Percentiles rank a stretch among this genome's conserved stretches.
phyloP scores from a whole-genome alignment of 108 stramenopile genomes.

The Skeletonema menzelii region DNA sequence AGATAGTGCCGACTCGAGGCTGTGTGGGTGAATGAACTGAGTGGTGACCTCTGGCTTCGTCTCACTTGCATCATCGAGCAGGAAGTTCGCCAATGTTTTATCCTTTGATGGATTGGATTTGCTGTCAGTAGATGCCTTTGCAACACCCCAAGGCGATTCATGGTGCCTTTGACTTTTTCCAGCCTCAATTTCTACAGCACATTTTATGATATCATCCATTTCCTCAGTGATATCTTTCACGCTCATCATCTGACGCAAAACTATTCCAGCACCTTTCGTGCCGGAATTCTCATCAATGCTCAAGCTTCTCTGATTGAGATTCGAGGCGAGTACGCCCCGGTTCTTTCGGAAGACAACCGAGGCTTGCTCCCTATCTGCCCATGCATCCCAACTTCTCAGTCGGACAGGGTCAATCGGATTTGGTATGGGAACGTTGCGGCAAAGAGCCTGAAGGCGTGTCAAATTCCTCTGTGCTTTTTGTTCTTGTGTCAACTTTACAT shows the following conservation, averaged over 20 bases:
- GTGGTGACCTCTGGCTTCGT: background rate
- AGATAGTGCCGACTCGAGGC: constrained; percentile 75
- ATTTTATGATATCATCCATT: constrained; percentile 78
- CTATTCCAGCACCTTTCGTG: constrained; percentile 69
- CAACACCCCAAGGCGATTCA: constrained; percentile 55
- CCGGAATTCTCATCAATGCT: constrained; percentile 57
- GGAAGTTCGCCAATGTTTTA: constrained; percentile 54
- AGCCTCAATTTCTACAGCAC: constrained; percentile 87
- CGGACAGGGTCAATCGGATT: constrained; percentile 85
- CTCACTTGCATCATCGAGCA: constrained; percentile 10
- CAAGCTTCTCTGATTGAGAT: constrained; percentile 54
- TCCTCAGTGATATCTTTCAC: constrained; percentile 67
- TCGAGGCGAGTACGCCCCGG: constrained; percentile 56
- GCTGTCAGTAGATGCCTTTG: constrained; percentile 18
- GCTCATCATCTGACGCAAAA: constrained; percentile 81
- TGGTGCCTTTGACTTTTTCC: constrained; percentile 67
- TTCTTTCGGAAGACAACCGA: constrained; percentile 79
- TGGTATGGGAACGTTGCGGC: constrained; percentile 56
- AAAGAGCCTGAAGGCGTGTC: constrained; percentile 65
- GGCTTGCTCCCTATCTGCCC: constrained; percentile 74
- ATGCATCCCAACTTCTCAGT: constrained; percentile 75
- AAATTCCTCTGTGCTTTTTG: constrained; percentile 68
- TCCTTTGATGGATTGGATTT: constrained; percentile 41
- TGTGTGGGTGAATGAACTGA: constrained; percentile 74
- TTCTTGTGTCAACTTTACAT: constrained; percentile 38